Percentiles rank a stretch among this genome's conserved stretches.
These are phyloP conservation scores for Populus tremula DNA, from an alignment of 345 rosid genomes.

Conservation along the genomic window DNA sequence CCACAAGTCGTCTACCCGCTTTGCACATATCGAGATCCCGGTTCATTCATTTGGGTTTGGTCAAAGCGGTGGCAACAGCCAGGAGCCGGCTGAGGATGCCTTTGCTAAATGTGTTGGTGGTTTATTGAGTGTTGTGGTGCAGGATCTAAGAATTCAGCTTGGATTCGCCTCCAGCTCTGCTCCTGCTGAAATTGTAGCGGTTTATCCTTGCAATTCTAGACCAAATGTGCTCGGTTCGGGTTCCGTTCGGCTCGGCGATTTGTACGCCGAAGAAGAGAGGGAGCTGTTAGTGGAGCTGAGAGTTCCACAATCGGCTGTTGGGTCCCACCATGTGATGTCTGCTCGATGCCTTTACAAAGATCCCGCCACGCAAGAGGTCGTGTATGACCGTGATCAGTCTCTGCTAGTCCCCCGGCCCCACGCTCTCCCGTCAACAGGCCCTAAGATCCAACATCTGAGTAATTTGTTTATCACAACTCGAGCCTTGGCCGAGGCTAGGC, in stretches of 20 bases:
- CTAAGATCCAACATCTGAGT: slow-evolving; percentile 17
- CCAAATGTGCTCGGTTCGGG: slow-evolving; percentile 20
- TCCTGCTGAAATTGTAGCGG: slow-evolving; percentile 25
- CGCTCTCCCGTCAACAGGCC: slow-evolving; percentile 22
- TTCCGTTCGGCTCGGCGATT: slow-evolving; percentile 24
- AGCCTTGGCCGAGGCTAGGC: slow-evolving; percentile 24
- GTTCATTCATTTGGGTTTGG: slow-evolving; percentile 32
- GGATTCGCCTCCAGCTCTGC: slow-evolving; percentile 29
- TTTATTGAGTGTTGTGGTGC: slow-evolving; percentile 29
- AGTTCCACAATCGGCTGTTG: slow-evolving; percentile 22
- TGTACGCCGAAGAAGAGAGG: slow-evolving; percentile 34
- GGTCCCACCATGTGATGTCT: slow-evolving; percentile 34
- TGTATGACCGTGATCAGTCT: slow-evolving; percentile 32
- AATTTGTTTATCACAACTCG: slow-evolving; percentile 22
- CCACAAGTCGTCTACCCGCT: slow-evolving; percentile 25
- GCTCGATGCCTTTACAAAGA: slow-evolving; percentile 31
- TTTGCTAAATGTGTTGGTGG: slow-evolving; percentile 52
- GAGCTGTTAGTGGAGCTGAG: slow-evolving; percentile 27
- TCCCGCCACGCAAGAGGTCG: slow-evolving; percentile 30
- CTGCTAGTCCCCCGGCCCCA: slow-evolving; percentile 26
- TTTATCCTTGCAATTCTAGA: slow-evolving; percentile 17
- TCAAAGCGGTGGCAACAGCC: slow-evolving; percentile 22
- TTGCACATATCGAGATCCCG: slow-evolving; percentile 32
- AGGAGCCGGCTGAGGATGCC: slow-evolving; percentile 51
- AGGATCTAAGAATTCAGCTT: slow-evolving; percentile 30